phyloP scores from a whole-genome alignment of 768 basidiomycete species.

The Lactarius pseudohatsudake region DNA sequence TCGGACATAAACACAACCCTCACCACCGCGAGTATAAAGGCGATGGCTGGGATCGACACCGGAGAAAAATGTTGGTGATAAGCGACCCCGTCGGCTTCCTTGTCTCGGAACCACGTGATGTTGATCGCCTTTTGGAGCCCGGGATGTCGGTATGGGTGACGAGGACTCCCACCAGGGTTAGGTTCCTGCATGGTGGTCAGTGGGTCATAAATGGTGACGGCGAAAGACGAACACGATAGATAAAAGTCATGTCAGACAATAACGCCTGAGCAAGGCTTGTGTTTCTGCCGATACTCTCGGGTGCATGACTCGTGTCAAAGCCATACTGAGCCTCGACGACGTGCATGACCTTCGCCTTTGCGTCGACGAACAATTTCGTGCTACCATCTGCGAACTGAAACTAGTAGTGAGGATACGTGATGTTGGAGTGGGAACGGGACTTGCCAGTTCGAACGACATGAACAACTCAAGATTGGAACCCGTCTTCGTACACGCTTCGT shows the following conservation, averaged over 20 bases:
- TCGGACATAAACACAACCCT: background rate
- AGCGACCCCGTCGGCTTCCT: background rate
- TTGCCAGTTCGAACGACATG: background rate
- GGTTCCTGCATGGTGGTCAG: background rate
- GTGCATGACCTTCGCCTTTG: background rate
- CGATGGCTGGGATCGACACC: slow-evolving; percentile 2
- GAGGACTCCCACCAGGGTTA: background rate
- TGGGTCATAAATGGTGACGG: background rate
- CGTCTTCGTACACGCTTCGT: background rate
- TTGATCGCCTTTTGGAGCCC: slow-evolving; percentile 19
- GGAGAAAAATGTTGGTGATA: slow-evolving; percentile 11
- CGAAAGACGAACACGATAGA: slow-evolving; percentile 10
- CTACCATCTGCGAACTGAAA: background rate
- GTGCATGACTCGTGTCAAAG: slow-evolving; percentile 14
- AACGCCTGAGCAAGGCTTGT: background rate
- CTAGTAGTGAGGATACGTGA: background rate
- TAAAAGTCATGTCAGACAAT: slow-evolving; percentile 5
- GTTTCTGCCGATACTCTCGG: slow-evolving; percentile 7
- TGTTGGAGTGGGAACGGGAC: background rate
- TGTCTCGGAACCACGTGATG: slow-evolving; percentile 10
- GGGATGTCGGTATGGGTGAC: slow-evolving; percentile 13
- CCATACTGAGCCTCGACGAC: slow-evolving; percentile 6
- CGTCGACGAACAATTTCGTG: background rate
- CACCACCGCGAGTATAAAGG: slow-evolving; percentile 19
- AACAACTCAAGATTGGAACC: background rate